These are phyloP conservation scores for Cardamine occulta DNA, from an alignment of 345 rosid genomes.

Conservation along the genomic window DNA sequence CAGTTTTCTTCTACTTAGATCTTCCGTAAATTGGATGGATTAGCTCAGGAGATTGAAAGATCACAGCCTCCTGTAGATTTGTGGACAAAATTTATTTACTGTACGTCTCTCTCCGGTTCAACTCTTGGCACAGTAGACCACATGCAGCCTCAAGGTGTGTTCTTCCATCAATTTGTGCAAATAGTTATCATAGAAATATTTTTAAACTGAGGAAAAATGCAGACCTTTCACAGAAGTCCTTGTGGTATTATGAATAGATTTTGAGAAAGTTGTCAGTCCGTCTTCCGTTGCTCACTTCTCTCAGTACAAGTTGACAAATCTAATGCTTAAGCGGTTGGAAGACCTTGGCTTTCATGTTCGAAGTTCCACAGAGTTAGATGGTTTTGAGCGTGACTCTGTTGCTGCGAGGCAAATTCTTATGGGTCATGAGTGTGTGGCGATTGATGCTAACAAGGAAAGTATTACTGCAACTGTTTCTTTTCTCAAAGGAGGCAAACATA, in stretches of 20 bases:
- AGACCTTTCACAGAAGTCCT: slow-evolving; percentile 3
- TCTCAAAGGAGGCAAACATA: slow-evolving; percentile 53
- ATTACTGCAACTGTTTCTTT: slow-evolving; percentile 64
- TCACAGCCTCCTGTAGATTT: slow-evolving; percentile 84
- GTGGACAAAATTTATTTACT: slow-evolving; percentile 94
- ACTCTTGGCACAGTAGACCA: slow-evolving; percentile 92
- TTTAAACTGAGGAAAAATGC: background rate
- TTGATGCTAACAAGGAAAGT: slow-evolving; percentile 51
- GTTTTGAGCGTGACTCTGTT: slow-evolving; percentile 40
- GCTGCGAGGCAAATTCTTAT: slow-evolving; percentile 60
- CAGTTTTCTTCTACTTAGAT: slow-evolving; percentile 49
- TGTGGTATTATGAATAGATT: slow-evolving; percentile 56
- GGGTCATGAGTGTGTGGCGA: slow-evolving; percentile 85
- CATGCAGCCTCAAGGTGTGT: slow-evolving; percentile 91
- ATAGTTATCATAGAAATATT: background rate
- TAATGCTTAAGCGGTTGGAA: slow-evolving; percentile 71
- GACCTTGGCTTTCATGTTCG: slow-evolving; percentile 53
- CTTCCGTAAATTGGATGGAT: slow-evolving; percentile 77
- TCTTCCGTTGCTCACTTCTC: slow-evolving; percentile 92
- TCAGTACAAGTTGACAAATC: slow-evolving; percentile 70
- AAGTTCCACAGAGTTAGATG: slow-evolving; percentile 41
- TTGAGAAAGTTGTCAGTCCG: slow-evolving; percentile 83
- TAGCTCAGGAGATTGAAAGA: slow-evolving; percentile 82
- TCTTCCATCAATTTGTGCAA: background rate
- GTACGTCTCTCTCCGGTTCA: slow-evolving; percentile 85